These are phyloP conservation scores for Paxillus ammoniavirescens DNA, from an alignment of 768 basidiomycete species.

Conservation along the genomic window DNA sequence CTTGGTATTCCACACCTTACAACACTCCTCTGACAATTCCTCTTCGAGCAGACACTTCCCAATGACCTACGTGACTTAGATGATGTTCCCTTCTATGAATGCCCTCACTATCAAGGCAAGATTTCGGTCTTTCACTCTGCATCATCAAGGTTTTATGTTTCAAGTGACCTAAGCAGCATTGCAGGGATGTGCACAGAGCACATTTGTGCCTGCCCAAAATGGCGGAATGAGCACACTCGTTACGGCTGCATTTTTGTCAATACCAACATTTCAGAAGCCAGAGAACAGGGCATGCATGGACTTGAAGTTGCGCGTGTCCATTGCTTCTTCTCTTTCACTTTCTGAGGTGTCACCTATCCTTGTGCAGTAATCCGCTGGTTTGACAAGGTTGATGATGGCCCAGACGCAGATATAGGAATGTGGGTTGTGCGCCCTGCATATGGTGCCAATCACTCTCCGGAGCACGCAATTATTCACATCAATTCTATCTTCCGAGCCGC, in stretches of 20 bases:
- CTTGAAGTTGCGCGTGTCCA: constrained; percentile 15
- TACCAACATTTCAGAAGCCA: constrained; percentile 4
- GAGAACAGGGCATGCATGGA: constrained; percentile 15
- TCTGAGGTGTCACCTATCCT: constrained; percentile 3
- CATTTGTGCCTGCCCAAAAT: too few relatives aligned
- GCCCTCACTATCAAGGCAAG: not conserved
- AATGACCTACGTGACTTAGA: constrained; percentile 4
- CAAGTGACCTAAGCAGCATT: too few relatives aligned
- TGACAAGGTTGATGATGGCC: constrained; percentile 10
- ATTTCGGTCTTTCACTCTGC: constrained; percentile 24
- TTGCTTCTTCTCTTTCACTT: constrained; percentile 25
- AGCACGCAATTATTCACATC: too few relatives aligned
- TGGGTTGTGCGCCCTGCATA: constrained; percentile 26
- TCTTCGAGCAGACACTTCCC: constrained; percentile 4
- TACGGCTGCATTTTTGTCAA: constrained; percentile 24
- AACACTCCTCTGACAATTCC: constrained; percentile 1
- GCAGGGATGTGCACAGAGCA: too few relatives aligned
- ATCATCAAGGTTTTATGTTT: constrained; percentile 20
- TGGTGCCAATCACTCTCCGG: constrained; percentile 3
- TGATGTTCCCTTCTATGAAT: not conserved
- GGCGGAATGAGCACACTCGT: too few relatives aligned
- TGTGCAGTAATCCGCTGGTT: constrained; percentile 28
- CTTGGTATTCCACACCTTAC: not conserved
- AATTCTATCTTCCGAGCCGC: too few relatives aligned
- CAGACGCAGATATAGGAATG: constrained; percentile 27